Percentiles rank a stretch among this genome's conserved stretches.
Conservation (phyloP, 805 yeast species). For the Schwanniomyces yamadae region DNA sequence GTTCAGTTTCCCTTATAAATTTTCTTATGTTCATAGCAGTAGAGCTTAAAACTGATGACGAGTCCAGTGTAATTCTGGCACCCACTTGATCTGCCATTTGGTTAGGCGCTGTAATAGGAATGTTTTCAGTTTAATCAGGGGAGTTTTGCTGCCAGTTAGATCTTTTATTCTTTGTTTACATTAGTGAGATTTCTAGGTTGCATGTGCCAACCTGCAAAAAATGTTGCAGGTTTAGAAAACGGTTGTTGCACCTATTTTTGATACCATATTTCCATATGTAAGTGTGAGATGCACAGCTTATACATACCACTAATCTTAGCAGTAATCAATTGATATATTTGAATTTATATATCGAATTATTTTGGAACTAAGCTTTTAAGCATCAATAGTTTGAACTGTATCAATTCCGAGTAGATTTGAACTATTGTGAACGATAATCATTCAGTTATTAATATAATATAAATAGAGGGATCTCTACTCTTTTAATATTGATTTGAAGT, state of each 20-base stretch:
- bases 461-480: too few relatives aligned
- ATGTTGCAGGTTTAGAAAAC: background rate
- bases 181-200: conserved; percentile 1
- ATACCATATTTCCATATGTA: too few relatives aligned
- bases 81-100: conserved; percentile 2
- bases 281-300: too few relatives aligned
- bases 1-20: conserved; percentile 28
- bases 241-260: conserved; percentile 1
- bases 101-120: background rate
- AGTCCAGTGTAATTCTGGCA: conserved; percentile 17
- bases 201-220: conserved; percentile 2
- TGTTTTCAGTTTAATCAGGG: background rate
- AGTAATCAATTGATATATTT: background rate
- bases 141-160: background rate
- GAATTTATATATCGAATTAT: background rate
- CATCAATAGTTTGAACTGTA: too few relatives aligned
- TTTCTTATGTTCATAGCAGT: conserved; percentile 25
- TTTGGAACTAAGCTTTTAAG: too few relatives aligned
- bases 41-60: conserved; percentile 19
- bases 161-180: conserved; percentile 1
- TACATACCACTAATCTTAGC: background rate
- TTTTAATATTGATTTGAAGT: too few relatives aligned
- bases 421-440: too few relatives aligned
- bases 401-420: too few relatives aligned
- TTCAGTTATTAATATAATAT: too few relatives aligned